Conservation (phyloP, 441 rosid species). For the Erysimum cheiri region DNA sequence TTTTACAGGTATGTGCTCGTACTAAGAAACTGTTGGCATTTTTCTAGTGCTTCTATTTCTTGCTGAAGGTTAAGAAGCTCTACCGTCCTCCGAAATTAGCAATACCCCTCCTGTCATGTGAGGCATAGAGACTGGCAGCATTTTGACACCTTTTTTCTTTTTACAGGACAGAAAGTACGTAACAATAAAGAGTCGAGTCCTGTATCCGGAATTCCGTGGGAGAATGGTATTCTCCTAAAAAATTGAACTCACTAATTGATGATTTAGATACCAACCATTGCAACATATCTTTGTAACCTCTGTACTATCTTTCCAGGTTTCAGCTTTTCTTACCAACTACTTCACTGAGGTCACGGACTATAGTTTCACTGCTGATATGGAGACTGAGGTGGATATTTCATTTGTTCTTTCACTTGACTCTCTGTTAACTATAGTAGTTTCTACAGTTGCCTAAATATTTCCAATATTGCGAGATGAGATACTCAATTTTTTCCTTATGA, state of each 20-base stretch:
- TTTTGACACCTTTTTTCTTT: conserved; percentile 34
- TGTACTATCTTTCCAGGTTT: conserved; percentile 61
- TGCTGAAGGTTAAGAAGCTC: conserved; percentile 16
- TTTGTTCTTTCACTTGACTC: conserved; percentile 7
- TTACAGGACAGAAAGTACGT: conserved; percentile 90
- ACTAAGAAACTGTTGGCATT: conserved; percentile 19
- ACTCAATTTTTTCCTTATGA: conserved; percentile 3
- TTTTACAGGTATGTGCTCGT: conserved; percentile 69
- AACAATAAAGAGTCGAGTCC: conserved; percentile 67
- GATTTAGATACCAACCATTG: conserved; percentile 20
- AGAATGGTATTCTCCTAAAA: conserved; percentile 73
- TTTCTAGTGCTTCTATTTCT: conserved; percentile 9
- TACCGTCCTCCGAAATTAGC: conserved; percentile 13
- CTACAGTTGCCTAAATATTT: conserved; percentile 14
- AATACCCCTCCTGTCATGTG: conserved; percentile 29
- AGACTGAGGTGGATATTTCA: conserved; percentile 74
- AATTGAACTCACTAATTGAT: conserved; percentile 28
- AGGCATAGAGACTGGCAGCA: conserved; percentile 29
- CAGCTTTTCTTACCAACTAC: conserved; percentile 92
- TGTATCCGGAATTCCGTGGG: conserved; percentile 97
- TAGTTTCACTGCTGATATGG: conserved; percentile 99
- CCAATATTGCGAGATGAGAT: conserved; percentile 23
- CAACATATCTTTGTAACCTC: conserved; percentile 23
- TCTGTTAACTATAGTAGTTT: conserved; percentile 27
- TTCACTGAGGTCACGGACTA: conserved; percentile 96